Conservation (phyloP, 2,329 filamentous ascomycete genomes). For the Fusarium verrucosum region DNA sequence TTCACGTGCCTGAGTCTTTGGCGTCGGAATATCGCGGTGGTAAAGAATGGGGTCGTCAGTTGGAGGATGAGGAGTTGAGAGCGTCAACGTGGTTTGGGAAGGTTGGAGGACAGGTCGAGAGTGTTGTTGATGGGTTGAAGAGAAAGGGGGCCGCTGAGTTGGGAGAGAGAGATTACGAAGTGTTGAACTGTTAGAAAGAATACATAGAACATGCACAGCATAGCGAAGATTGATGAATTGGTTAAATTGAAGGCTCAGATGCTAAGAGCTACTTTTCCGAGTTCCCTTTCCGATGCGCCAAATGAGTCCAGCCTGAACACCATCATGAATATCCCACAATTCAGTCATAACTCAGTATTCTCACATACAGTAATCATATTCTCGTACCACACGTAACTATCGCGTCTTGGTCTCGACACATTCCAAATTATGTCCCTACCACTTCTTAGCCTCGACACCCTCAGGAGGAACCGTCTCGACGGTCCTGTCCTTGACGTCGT, state of each 20-base stretch:
- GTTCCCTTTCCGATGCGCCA: slow-evolving; percentile 32
- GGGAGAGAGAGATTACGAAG: slow-evolving; percentile 27
- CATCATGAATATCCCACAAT: slow-evolving; percentile 14
- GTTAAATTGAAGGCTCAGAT: slow-evolving; percentile 1
- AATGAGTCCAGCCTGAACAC: slow-evolving; percentile 1
- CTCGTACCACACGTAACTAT: neutral
- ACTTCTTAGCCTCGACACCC: slow-evolving; percentile 80
- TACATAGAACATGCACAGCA: slow-evolving; percentile 6
- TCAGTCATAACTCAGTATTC: neutral
- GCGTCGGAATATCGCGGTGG: slow-evolving; percentile 40
- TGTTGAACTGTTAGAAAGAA: slow-evolving; percentile 20
- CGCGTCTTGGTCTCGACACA: slow-evolving; percentile 82
- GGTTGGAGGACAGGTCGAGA: slow-evolving; percentile 22
- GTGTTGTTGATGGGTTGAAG: slow-evolving; percentile 19
- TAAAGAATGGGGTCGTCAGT: slow-evolving; percentile 39
- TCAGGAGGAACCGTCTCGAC: slow-evolving; percentile 80
- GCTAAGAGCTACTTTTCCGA: slow-evolving; percentile 14
- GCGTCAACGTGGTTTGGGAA: slow-evolving; percentile 43
- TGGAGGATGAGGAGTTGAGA: slow-evolving; percentile 41
- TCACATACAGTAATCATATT: neutral
- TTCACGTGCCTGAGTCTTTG: slow-evolving; percentile 44
- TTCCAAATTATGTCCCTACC: too few species aligned
- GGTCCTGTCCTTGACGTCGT: slow-evolving; percentile 75
- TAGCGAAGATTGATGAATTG: slow-evolving; percentile 13
- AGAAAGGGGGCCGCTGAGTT: slow-evolving; percentile 36